A percentile compares a stretch with the other conserved stretches of the same genome.
These are phyloP conservation scores for Mortierella sp. DNA, from an alignment of 371 early-diverging fungal species.

Conservation along the genomic window DNA sequence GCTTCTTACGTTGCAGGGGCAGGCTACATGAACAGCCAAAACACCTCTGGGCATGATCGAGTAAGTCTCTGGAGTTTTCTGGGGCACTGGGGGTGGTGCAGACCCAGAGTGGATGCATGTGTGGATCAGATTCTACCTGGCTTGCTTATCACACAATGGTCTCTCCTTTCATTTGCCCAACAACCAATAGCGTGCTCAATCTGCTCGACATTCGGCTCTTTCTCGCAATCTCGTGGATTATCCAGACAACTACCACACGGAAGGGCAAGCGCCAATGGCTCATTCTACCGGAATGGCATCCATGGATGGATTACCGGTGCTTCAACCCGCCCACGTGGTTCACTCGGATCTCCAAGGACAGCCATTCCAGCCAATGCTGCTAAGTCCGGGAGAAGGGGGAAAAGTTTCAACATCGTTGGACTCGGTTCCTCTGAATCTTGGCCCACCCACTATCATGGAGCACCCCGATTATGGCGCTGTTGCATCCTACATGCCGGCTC, in stretches of 20 bases:
- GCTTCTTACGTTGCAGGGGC: constrained; percentile 18
- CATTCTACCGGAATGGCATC: constrained; percentile 20
- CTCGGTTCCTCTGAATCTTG: constrained; percentile 26
- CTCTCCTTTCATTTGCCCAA: not conserved
- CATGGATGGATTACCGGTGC: constrained; percentile 22
- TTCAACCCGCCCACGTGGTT: constrained; percentile 20
- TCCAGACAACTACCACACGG: constrained; percentile 17
- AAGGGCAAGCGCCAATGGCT: constrained; percentile 21
- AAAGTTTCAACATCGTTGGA: constrained; percentile 27
- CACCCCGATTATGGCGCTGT: constrained; percentile 29
- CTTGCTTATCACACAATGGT: too few relatives aligned
- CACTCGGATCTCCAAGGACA: constrained; percentile 30
- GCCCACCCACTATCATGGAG: constrained; percentile 24
- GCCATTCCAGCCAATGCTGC: constrained; percentile 7
- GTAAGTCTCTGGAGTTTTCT: constrained; percentile 10
- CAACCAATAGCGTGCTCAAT: constrained; percentile 24
- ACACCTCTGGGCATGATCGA: constrained; percentile 10
- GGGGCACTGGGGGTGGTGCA: not conserved
- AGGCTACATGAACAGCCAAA: constrained; percentile 14
- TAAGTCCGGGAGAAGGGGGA: constrained; percentile 15
- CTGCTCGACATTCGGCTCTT: constrained; percentile 11
- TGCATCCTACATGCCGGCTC: constrained; percentile 26
- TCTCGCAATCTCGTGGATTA: constrained; percentile 26
- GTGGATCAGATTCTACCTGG: too few relatives aligned
- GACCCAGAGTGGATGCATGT: not conserved